Conservation (phyloP, 2,329 filamentous ascomycete genomes). For the Pyricularia grisea region DNA sequence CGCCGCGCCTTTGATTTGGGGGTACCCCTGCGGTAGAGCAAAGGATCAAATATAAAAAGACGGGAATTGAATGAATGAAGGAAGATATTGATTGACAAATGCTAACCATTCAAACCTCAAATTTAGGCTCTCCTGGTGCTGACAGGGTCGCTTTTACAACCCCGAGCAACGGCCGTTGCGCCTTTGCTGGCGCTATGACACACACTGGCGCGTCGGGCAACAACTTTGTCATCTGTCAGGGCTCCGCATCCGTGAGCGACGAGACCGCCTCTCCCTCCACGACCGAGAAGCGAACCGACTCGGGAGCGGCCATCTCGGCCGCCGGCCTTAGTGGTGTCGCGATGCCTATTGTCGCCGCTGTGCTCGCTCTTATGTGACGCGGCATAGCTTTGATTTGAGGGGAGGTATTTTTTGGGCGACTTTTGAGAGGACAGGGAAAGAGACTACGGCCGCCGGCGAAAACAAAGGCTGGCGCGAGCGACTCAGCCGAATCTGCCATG, state of each 20-base stretch:
- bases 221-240: slow-evolving; percentile 49
- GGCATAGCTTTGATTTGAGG: not conserved
- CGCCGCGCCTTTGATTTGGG: not conserved
- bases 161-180: not conserved
- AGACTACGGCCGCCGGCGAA: not conserved
- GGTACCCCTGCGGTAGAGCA: not conserved
- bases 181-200: slow-evolving; percentile 51
- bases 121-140: slow-evolving; percentile 41
- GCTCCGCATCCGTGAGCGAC: not conserved
- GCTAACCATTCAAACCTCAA: not conserved
- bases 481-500: not conserved
- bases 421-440: not conserved
- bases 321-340: not conserved
- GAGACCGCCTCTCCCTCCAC: not conserved
- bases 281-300: not conserved
- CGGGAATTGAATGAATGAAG: no score
- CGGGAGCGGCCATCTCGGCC: not conserved
- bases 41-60: no score
- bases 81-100: no score
- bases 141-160: slow-evolving; percentile 50
- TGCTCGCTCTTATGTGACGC: not conserved
- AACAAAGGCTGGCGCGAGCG: not conserved
- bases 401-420: not conserved
- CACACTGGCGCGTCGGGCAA: slow-evolving; percentile 56
- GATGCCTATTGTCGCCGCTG: not conserved